Evolutionary conservation across 2,329 filamentous ascomycete species (phyloP).

Genomic region (Aspergillus luchuensis): DNA sequence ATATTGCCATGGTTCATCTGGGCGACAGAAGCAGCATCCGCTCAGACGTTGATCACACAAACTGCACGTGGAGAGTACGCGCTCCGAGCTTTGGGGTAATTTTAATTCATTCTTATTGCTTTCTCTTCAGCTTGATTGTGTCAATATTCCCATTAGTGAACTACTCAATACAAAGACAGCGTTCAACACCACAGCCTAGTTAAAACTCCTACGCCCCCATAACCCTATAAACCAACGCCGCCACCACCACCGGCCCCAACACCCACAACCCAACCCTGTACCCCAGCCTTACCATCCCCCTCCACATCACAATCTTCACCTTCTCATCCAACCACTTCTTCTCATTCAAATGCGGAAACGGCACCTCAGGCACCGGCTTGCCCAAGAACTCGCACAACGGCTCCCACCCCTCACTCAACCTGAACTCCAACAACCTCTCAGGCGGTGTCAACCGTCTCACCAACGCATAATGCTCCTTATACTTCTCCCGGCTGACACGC

Average conservation of each 20-base stretch:
- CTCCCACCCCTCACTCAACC: constrained; percentile 50
- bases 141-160: too few relatives aligned
- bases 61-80: background rate
- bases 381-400: constrained; percentile 52
- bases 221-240: background rate
- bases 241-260: background rate
- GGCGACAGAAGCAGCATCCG: too few relatives aligned
- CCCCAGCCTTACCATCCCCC: background rate
- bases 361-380: constrained; percentile 13
- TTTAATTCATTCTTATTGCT: background rate
- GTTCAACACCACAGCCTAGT: too few relatives aligned
- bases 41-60: too few relatives aligned
- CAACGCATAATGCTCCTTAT: constrained; percentile 50
- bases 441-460: constrained; percentile 41
- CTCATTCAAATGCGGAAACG: constrained; percentile 11
- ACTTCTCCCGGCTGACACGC: constrained; percentile 4
- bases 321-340: constrained; percentile 5
- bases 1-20: too few relatives aligned
- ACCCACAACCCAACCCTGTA: background rate
- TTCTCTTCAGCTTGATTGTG: background rate
- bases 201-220: too few relatives aligned
- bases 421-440: constrained; percentile 49
- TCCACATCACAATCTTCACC: background rate
- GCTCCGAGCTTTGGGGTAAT: background rate
- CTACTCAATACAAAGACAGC: too few relatives aligned